These are phyloP conservation scores for Trifolium subterraneum DNA, from an alignment of 306 rosid genomes.

Conservation along the genomic window DNA sequence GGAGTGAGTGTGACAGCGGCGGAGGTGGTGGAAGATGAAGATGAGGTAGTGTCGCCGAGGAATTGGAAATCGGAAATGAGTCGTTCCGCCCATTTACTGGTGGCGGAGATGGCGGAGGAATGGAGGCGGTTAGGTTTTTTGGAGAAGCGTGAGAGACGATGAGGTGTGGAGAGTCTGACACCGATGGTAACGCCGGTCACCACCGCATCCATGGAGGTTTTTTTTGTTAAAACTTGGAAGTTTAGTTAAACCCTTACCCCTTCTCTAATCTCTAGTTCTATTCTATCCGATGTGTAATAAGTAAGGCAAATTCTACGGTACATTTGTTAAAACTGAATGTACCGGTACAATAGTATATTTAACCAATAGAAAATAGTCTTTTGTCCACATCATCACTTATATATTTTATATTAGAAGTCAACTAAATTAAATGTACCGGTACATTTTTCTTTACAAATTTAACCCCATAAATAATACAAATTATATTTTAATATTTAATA, in stretches of 20 bases:
- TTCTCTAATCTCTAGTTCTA: not conserved
- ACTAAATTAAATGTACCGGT: too few species aligned
- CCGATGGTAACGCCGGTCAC: conserved; percentile 55
- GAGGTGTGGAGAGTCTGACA: conserved; percentile 57
- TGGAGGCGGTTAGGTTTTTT: conserved; percentile 43
- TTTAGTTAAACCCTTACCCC: conserved; percentile 26
- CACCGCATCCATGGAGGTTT: conserved; percentile 57
- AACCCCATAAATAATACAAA: too few species aligned
- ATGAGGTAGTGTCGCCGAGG: conserved; percentile 69
- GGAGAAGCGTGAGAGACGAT: conserved; percentile 27
- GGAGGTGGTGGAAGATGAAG: conserved; percentile 53
- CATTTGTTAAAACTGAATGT: too few species aligned
- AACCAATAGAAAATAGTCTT: too few species aligned
- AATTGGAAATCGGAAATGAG: conserved; percentile 90
- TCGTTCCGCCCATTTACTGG: conserved; percentile 97
- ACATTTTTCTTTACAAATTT: too few species aligned
- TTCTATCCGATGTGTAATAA: not conserved
- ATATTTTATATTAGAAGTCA: too few species aligned
- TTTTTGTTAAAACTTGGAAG: not conserved
- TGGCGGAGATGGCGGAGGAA: conserved; percentile 58
- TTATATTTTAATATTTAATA: too few species aligned
- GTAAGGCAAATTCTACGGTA: too few species aligned
- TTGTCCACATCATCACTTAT: too few species aligned
- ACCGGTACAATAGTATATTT: too few species aligned
- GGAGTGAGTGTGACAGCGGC: conserved; percentile 55